Percentiles rank a stretch among this genome's conserved stretches.
These are phyloP conservation scores for Ormosia emarginata DNA, from an alignment of 306 rosid species.

Conservation along the genomic window DNA sequence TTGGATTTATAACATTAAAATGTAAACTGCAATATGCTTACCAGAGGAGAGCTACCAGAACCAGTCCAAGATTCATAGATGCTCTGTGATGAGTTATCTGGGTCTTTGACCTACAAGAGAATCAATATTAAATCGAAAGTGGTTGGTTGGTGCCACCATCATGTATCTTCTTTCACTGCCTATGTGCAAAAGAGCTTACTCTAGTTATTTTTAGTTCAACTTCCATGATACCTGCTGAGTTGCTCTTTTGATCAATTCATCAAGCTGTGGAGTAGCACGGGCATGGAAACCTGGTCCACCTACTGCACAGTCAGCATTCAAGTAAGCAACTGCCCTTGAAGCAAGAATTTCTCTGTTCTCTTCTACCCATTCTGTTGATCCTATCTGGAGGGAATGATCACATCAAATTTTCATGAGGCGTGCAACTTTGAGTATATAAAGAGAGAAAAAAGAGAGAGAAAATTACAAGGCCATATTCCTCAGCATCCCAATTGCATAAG, in stretches of 20 bases:
- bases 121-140: neutral
- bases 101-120: slow-evolving; percentile 57
- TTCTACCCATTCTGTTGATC: slow-evolving; percentile 86
- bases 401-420: neutral
- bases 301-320: slow-evolving; percentile 63
- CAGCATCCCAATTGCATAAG: slow-evolving; percentile 83
- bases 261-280: slow-evolving; percentile 75
- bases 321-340: slow-evolving; percentile 69
- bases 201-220: neutral
- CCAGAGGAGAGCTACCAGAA: slow-evolving; percentile 44
- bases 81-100: slow-evolving; percentile 64
- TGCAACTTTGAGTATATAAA: neutral
- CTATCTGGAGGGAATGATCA: slow-evolving; percentile 39
- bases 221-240: slow-evolving; percentile 50
- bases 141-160: neutral
- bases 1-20: neutral
- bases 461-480: slow-evolving; percentile 71
- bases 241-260: slow-evolving; percentile 60
- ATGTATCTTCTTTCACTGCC: neutral
- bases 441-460: slow-evolving; percentile 12
- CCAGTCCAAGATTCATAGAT: slow-evolving; percentile 59
- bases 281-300: slow-evolving; percentile 48
- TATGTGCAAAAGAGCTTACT: neutral
- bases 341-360: slow-evolving; percentile 70
- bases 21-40: slow-evolving; percentile 22